A percentile compares a stretch with the other conserved stretches of the same genome.
Evolutionary conservation across 2,329 filamentous ascomycete species (phyloP).

Genomic region (Tolypocladium endophyticum): DNA sequence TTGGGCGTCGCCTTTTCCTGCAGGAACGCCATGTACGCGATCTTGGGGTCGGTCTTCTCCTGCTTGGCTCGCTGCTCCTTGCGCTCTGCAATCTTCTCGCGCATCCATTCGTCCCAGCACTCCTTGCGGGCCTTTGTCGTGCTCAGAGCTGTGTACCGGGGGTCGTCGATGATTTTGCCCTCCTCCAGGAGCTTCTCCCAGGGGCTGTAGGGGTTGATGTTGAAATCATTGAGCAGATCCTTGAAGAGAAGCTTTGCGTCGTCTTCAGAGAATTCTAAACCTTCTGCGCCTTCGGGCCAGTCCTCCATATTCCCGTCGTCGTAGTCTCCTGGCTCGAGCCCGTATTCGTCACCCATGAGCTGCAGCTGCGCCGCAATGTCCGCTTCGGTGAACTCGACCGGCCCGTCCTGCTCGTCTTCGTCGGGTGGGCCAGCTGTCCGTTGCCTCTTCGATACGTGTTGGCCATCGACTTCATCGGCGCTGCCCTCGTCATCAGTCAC

Average conservation of each 20-base stretch:
- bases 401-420: slow-evolving; percentile 31
- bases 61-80: slow-evolving; percentile 64
- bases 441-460: slow-evolving; percentile 50
- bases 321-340: slow-evolving; percentile 66
- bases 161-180: slow-evolving; percentile 70
- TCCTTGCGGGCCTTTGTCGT: slow-evolving; percentile 77
- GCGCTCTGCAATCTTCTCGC: slow-evolving; percentile 61
- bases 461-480: slow-evolving; percentile 28
- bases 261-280: slow-evolving; percentile 58
- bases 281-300: slow-evolving; percentile 64
- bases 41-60: slow-evolving; percentile 71
- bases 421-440: slow-evolving; percentile 43
- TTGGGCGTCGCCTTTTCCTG: slow-evolving; percentile 77
- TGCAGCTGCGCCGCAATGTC: slow-evolving; percentile 90
- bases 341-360: slow-evolving; percentile 80
- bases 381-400: slow-evolving; percentile 81
- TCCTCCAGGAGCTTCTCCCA: slow-evolving; percentile 89
- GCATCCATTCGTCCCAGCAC: slow-evolving; percentile 75
- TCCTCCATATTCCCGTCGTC: slow-evolving; percentile 51
- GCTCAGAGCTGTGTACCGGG: slow-evolving; percentile 71
- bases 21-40: slow-evolving; percentile 74
- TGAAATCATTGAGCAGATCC: slow-evolving; percentile 73
- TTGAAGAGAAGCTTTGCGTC: slow-evolving; percentile 73
- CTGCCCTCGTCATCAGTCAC: slow-evolving; percentile 44
- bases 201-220: slow-evolving; percentile 75